Percentiles rank a stretch among this genome's conserved stretches.
Conservation (phyloP, 169 alveolate species). For the Plasmodium yoelii region DNA sequence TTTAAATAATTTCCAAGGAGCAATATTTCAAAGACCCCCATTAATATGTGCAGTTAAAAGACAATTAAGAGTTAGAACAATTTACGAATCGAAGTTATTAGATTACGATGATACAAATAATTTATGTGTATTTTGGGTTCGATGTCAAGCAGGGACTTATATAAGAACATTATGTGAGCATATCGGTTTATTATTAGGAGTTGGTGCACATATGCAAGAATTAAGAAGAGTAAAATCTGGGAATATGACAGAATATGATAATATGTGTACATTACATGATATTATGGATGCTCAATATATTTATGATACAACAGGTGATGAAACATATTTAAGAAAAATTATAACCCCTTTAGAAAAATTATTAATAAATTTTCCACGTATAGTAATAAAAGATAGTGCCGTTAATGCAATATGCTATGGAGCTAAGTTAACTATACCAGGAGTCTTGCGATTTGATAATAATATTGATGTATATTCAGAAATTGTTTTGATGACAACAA, state of each 20-base stretch:
- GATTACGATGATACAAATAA: slow-evolving; percentile 97
- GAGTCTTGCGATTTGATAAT: slow-evolving; percentile 98
- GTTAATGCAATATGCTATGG: slow-evolving; percentile 99
- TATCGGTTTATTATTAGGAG: slow-evolving; percentile 97
- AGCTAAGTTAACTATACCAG: slow-evolving; percentile 99
- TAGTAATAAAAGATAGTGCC: slow-evolving; percentile 99
- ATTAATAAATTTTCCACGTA: slow-evolving; percentile 95
- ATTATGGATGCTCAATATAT: slow-evolving; percentile 98
- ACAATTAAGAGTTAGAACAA: slow-evolving; percentile 98
- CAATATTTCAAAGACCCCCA: slow-evolving; percentile 99
- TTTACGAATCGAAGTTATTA: slow-evolving; percentile 97
- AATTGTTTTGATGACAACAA: slow-evolving; percentile 98
- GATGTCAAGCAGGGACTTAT: slow-evolving; percentile 99
- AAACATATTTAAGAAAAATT: slow-evolving; percentile 96
- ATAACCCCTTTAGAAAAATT: slow-evolving; percentile 98
- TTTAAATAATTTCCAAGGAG: slow-evolving; percentile 97
- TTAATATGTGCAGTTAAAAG: slow-evolving; percentile 99
- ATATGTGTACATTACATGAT: slow-evolving; percentile 99
- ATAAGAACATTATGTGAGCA: slow-evolving; percentile 99
- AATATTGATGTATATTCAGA: slow-evolving; percentile 97
- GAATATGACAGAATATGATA: slow-evolving; percentile 96
- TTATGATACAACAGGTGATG: slow-evolving; percentile 95
- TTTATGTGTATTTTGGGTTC: slow-evolving; percentile 98
- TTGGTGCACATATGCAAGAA: slow-evolving; percentile 99
- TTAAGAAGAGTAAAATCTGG: slow-evolving; percentile 99